Evolutionary conservation across 192 early-diverging fungal genomes (phyloP), one percentile per base, ranked within the genome.

Genomic region (Gigaspora rosea): DNA sequence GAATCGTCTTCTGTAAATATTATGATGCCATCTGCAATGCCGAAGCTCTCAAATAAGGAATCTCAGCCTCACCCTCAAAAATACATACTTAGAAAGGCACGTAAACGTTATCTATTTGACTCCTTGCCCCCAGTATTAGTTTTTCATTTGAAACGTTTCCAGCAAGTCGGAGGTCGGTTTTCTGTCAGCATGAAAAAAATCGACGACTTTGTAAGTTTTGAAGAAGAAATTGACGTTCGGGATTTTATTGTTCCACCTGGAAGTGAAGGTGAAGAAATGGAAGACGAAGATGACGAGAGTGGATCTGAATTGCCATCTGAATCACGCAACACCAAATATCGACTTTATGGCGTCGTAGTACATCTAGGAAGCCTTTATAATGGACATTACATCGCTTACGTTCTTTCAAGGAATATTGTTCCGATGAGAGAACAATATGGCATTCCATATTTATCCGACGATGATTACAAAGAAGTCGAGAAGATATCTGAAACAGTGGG

Each of bases 311-410:
- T 9, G 16, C 20, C 16, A 57, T 36, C 71, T 16, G 49, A 76
- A 46, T 57, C 33, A 41, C 16, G 9, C 8, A 49, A 72, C 20
- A 80, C 69, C 33, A 80, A 78, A 48, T 85, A 85, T 58, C 66
- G 80, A 22, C 51, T 85, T 32, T 85, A 85, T 57, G 84, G 82
- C 47, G 82, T 80, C 2, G 79, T 82, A 2, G 84, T 83, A 5
- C 84, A 85, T 78, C 77, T 73, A n/a, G 84, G 84, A 33, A 77
- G 81, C 27, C 59, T 85, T 54, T 79, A 75, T 20, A 79, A 75
- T 54, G 84, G 84, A 11, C 84, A 85, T 70, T 85, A 85, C 61
- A 79, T 79, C 52, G 82, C 82, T 16, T 83, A 78, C 61, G 80
- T 85, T 8, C 78, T 81, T 33, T 77, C 73, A 0, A 78, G 78